Base-by-base conservation (phyloP, 73 alveolate genomes). In the Durusdinium trenchii region DNA sequence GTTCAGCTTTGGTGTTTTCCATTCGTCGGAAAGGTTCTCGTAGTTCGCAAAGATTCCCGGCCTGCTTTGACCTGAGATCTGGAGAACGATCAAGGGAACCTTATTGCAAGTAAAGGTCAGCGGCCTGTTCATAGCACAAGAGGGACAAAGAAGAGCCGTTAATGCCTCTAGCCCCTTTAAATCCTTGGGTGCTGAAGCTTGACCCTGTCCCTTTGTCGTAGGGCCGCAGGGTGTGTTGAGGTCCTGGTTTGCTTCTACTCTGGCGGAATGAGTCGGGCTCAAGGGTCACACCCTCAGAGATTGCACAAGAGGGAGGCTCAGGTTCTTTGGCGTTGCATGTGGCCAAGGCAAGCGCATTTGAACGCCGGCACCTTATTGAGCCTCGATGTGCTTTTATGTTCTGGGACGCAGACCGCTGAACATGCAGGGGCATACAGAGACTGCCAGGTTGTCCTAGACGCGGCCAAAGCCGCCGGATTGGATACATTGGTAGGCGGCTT, bases 221-320 rank as follows among this genome's bases (percentile, higher is more conserved):
- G 78, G 43, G 32, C 42, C 78, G 38, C 7, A 52, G 54, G 42
- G 5, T 6, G 28, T 7, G 0, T 9, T 9, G 52, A 91, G 98
- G 98, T 57, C 28, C 76, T 91, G 76, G 73, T 91, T 16, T 69
- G 78, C 78, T 91, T 91, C 78, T 91, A 91, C 78, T 91, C 98
- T 36, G 98, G 98, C n/a, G 98, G 98, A 23, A 91, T 91, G 98
- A 91, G 32, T 46, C 78, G 78, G 7, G 79, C 98, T 3, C 98
- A 91, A 45, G 98, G 98, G 98, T 60, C 47, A 23, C 18, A 60
- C 14, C 28, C 36, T 35, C 45, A 45, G 20, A 16, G 16, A 43
- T 43, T 3, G 3, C 20, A 12, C n/a, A n/a, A n/a, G 10, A 32
- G 42, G 81, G 81, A 67, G 18, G 81, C 43, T 67, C 81, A 67